A percentile compares a stretch with the other conserved stretches of the same genome.
These are phyloP conservation scores for Phytophthora syringae DNA, from an alignment of 352 stramenopile species.

Conservation along the genomic window DNA sequence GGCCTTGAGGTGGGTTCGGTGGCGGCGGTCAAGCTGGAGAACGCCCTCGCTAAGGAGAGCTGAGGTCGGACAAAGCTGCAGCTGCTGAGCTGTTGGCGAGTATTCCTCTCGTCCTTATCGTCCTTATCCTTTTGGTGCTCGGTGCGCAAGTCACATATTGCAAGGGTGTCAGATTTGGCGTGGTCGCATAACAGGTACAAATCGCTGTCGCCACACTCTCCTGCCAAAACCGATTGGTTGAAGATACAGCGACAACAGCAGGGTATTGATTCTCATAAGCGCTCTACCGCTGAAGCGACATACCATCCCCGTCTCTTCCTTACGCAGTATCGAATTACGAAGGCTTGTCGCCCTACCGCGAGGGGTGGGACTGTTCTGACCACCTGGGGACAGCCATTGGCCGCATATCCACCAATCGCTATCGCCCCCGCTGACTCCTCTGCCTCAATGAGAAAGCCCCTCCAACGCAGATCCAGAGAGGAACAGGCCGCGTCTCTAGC, in stretches of 20 bases:
- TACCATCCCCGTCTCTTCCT: too few relatives aligned
- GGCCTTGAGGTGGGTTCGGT: neutral
- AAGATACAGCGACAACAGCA: neutral
- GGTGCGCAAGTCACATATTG: conserved; percentile 6
- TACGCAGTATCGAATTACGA: neutral
- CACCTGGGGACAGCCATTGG: neutral
- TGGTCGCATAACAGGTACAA: conserved; percentile 10
- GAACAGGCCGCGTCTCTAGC: conserved; percentile 5
- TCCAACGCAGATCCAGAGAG: conserved; percentile 17
- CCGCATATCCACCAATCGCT: conserved; percentile 1
- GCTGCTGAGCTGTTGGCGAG: neutral
- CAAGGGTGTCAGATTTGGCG: conserved; percentile 3
- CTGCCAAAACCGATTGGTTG: neutral
- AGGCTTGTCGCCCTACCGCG: neutral
- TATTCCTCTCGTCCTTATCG: too few relatives aligned
- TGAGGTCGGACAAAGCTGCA: neutral
- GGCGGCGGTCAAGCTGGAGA: too few relatives aligned
- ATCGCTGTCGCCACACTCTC: conserved; percentile 21
- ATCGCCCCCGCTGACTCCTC: conserved; percentile 12
- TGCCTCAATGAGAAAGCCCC: conserved; percentile 11
- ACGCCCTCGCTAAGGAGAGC: too few relatives aligned
- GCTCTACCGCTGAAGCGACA: too few relatives aligned
- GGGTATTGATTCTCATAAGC: too few relatives aligned
- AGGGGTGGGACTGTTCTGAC: neutral
- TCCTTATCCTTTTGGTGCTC: conserved; percentile 27